phyloP scores from a whole-genome alignment of 2,329 filamentous ascomycete species.

The Paraphaeosphaeria sporulosa region DNA sequence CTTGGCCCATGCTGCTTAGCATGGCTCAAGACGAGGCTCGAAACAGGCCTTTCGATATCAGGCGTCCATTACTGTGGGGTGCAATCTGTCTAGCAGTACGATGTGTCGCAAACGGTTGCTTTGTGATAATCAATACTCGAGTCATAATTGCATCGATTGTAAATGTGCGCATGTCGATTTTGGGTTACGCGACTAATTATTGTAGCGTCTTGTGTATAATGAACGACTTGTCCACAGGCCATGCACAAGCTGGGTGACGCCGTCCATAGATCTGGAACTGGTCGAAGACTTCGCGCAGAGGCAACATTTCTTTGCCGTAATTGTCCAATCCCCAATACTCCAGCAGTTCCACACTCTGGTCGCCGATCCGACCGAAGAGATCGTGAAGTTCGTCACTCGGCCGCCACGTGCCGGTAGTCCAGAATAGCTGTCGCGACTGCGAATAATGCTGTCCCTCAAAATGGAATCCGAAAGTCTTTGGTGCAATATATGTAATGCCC shows the following conservation, averaged over 20 bases:
- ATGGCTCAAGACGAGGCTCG: background rate
- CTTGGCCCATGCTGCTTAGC: background rate
- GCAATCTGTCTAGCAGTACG: background rate
- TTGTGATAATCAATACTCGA: background rate
- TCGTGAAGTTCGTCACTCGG: constrained; percentile 12
- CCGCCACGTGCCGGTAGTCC: constrained; percentile 12
- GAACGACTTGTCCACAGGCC: constrained; percentile 4
- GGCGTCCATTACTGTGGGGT: no score
- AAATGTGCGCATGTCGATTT: background rate
- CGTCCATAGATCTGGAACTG: background rate
- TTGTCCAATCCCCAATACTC: constrained; percentile 5
- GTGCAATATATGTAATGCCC: constrained; percentile 10
- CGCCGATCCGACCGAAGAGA: constrained; percentile 4
- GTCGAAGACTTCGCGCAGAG: constrained; percentile 1
- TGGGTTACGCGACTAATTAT: background rate
- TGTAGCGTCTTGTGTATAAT: constrained; percentile 2
- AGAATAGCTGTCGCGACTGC: constrained; percentile 10
- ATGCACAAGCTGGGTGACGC: background rate
- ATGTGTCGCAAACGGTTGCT: background rate
- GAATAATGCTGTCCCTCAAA: constrained; percentile 4
- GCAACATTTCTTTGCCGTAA: background rate
- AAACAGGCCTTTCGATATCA: background rate
- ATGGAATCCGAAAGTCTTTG: background rate
- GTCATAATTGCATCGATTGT: background rate
- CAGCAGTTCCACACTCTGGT: constrained; percentile 1